These are phyloP conservation scores for Hyaloperonospora brassicae DNA, from an alignment of 352 stramenopile species.

Conservation along the genomic window DNA sequence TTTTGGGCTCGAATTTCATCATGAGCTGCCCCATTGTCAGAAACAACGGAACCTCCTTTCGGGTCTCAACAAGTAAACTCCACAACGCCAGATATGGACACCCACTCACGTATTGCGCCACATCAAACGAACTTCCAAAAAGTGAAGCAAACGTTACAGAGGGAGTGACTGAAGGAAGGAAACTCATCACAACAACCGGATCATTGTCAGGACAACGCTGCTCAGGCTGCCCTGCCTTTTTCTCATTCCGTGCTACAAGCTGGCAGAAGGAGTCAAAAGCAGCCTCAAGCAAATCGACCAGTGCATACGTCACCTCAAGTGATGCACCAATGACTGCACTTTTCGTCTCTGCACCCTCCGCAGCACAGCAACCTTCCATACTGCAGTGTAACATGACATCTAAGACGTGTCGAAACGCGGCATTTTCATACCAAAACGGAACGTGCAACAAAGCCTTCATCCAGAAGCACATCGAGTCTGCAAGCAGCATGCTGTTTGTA, in stretches of 20 bases:
- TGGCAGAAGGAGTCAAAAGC: constrained; percentile 34
- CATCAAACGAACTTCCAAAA: constrained; percentile 53
- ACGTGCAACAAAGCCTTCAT: constrained; percentile 55
- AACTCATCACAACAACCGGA: constrained; percentile 43
- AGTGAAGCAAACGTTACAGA: constrained; percentile 52
- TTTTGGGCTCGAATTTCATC: constrained; percentile 67
- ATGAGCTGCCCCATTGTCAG: constrained; percentile 54
- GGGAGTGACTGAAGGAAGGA: constrained; percentile 38
- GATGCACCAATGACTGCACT: neutral
- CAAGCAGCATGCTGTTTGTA: constrained; percentile 28
- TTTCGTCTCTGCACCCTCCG: neutral
- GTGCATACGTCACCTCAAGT: constrained; percentile 26
- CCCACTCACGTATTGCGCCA: constrained; percentile 53
- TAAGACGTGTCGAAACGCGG: constrained; percentile 52
- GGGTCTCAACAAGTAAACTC: constrained; percentile 63
- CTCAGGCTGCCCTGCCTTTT: constrained; percentile 24
- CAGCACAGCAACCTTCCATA: constrained; percentile 34
- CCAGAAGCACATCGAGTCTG: constrained; percentile 49
- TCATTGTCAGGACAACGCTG: constrained; percentile 33
- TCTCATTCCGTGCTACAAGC: constrained; percentile 24
- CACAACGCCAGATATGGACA: constrained; percentile 63
- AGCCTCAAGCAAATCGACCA: constrained; percentile 31
- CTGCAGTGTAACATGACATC: constrained; percentile 62
- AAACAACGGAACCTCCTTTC: constrained; percentile 66
- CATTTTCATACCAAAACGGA: constrained; percentile 74